Conservation (phyloP, 306 rosid genomes). For the Alnus glutinosa region DNA sequence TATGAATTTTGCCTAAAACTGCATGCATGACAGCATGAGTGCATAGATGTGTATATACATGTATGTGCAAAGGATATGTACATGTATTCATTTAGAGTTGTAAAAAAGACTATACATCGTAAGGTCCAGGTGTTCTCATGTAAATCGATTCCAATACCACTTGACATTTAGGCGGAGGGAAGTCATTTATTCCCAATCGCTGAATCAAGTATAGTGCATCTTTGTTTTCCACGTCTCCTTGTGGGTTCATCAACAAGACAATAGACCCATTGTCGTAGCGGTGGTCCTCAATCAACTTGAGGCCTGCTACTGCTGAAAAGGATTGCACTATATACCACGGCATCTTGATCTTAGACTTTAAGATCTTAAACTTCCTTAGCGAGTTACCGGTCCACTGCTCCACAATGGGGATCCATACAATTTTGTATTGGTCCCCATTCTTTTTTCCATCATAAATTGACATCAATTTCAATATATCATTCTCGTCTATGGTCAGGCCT, state of each 20-base stretch:
- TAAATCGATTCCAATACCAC: too few relatives aligned
- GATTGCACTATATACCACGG: constrained; percentile 27
- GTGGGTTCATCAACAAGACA: constrained; percentile 21
- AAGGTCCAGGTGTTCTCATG: too few relatives aligned
- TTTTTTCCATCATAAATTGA: constrained; percentile 13
- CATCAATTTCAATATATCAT: background rate
- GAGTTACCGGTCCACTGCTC: background rate
- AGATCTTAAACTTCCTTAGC: background rate
- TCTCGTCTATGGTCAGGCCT: constrained; percentile 26
- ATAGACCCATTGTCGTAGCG: constrained; percentile 29
- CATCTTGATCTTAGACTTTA: background rate
- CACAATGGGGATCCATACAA: too few relatives aligned
- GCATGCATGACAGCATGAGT: too few relatives aligned
- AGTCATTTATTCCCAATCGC: constrained; percentile 5
- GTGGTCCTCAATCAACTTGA: constrained; percentile 30
- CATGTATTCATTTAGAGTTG: too few relatives aligned
- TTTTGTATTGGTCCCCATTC: constrained; percentile 17
- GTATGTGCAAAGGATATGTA: background rate
- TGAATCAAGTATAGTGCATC: constrained; percentile 29
- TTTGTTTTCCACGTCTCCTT: constrained; percentile 3
- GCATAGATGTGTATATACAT: too few relatives aligned
- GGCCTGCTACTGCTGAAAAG: constrained; percentile 4
- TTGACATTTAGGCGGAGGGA: background rate
- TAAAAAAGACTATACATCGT: too few relatives aligned
- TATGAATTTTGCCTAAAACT: too few relatives aligned